Percentiles rank a stretch among this genome's conserved stretches.
These are phyloP conservation scores for Trametes meyenii DNA, from an alignment of 768 basidiomycete species.

Conservation along the genomic window DNA sequence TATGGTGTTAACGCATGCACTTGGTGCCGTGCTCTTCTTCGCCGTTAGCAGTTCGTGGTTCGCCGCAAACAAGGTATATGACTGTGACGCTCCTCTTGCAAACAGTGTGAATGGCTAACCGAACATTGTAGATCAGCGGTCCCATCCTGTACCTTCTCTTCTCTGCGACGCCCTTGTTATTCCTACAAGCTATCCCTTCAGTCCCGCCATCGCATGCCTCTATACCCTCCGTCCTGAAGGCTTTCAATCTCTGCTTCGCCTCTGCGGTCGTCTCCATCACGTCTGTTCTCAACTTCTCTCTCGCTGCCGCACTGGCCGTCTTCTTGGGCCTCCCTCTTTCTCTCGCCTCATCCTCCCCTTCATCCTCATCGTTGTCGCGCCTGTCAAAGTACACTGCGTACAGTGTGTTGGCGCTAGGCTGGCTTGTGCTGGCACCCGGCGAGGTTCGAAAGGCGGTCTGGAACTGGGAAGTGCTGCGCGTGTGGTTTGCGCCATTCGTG, in stretches of 20 bases:
- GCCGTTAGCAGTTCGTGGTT: slow-evolving; percentile 50
- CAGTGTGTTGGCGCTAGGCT: slow-evolving; percentile 54
- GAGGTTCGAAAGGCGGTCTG: slow-evolving; percentile 58
- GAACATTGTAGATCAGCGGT: neutral
- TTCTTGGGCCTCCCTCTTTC: slow-evolving; percentile 67
- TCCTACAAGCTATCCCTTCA: neutral
- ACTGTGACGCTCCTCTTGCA: no score
- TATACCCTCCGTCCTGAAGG: slow-evolving; percentile 57
- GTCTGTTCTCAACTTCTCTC: slow-evolving; percentile 90
- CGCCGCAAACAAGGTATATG: slow-evolving; percentile 45
- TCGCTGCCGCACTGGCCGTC: slow-evolving; percentile 73
- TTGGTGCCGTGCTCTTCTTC: slow-evolving; percentile 56
- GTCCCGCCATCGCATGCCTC: slow-evolving; percentile 13
- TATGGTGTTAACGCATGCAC: slow-evolving; percentile 56
- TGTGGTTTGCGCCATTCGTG: slow-evolving; percentile 84
- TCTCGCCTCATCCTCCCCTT: slow-evolving; percentile 41
- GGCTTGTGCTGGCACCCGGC: slow-evolving; percentile 51
- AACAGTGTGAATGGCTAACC: neutral
- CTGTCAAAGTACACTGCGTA: slow-evolving; percentile 44
- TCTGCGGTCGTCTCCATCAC: slow-evolving; percentile 63
- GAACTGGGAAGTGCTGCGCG: slow-evolving; percentile 79
- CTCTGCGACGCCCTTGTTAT: neutral
- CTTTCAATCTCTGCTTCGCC: slow-evolving; percentile 78
- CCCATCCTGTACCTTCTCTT: slow-evolving; percentile 4
- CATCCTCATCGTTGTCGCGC: slow-evolving; percentile 24